phyloP scores from a whole-genome alignment of 2,329 filamentous ascomycete species.

The Aspergillus clavatus region DNA sequence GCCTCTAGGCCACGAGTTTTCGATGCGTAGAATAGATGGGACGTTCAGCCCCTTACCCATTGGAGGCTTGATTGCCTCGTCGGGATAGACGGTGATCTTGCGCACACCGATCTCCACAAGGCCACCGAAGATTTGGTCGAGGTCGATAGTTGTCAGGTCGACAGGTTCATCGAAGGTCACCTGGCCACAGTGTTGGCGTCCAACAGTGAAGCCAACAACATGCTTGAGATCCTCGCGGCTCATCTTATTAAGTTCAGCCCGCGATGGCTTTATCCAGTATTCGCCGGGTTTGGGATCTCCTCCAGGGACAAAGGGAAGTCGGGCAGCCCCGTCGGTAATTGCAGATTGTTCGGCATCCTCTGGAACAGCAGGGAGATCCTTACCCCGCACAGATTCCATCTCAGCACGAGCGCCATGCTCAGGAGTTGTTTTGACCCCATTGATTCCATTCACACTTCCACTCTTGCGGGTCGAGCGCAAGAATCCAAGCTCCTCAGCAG shows the following conservation, averaged over 20 bases:
- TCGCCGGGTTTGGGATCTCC: constrained; percentile 59
- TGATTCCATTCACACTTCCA: constrained; percentile 43
- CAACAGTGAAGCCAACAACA: constrained; percentile 72
- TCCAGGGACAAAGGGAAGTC: constrained; percentile 25
- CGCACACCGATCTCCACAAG: constrained; percentile 74
- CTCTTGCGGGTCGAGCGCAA: constrained; percentile 52
- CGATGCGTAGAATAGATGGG: constrained; percentile 77
- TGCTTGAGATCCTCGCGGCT: constrained; percentile 71
- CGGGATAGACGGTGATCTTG: constrained; percentile 80
- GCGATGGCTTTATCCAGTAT: constrained; percentile 81
- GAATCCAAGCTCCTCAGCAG: constrained; percentile 56
- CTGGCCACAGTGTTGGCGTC: constrained; percentile 73
- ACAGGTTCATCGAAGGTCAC: constrained; percentile 78
- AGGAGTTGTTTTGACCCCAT: constrained; percentile 30
- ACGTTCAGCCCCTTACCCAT: constrained; percentile 88
- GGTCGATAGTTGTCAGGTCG: constrained; percentile 71
- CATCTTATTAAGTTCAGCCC: constrained; percentile 73
- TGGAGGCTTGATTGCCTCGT: constrained; percentile 70
- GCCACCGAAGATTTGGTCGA: constrained; percentile 72
- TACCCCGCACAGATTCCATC: constrained; percentile 67
- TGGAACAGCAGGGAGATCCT: constrained; percentile 72
- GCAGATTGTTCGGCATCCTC: constrained; percentile 49
- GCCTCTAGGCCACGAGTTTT: constrained; percentile 87
- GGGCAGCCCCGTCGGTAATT: constrained; percentile 32
- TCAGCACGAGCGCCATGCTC: constrained; percentile 47